A percentile compares a stretch with the other conserved stretches of the same genome.
Conservation (phyloP, 495 filamentous ascomycete genomes). For the Mycothermus thermophilus region DNA sequence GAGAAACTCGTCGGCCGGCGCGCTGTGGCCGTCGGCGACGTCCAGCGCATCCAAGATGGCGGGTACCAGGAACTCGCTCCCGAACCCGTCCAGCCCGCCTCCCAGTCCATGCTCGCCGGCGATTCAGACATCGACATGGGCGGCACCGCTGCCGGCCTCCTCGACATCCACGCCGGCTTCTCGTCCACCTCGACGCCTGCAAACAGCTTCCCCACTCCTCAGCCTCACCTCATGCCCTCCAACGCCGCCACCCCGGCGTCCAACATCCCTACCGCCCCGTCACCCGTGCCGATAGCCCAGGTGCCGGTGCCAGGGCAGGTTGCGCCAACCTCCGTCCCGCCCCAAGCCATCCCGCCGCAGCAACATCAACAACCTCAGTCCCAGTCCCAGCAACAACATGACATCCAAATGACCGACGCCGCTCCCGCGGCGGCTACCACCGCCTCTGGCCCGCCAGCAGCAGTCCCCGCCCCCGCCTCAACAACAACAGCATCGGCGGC, state of each 20-base stretch:
- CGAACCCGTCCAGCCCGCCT: slow-evolving; percentile 22
- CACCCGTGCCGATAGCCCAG: no score
- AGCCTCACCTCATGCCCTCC: slow-evolving; percentile 30
- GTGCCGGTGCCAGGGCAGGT: no score
- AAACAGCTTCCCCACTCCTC: slow-evolving; percentile 33
- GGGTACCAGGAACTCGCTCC: slow-evolving; percentile 47
- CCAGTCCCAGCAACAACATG: slow-evolving; percentile 1
- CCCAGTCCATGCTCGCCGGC: slow-evolving; percentile 26
- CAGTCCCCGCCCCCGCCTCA: not conserved
- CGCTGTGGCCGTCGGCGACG: slow-evolving; percentile 44
- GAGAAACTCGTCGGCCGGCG: slow-evolving; percentile 42
- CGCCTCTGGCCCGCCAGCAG: slow-evolving; percentile 12
- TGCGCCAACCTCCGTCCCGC: no score
- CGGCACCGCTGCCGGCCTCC: slow-evolving; percentile 43
- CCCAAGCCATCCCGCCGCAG: no score
- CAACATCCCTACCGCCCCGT: slow-evolving; percentile 23
- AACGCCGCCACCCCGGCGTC: slow-evolving; percentile 33
- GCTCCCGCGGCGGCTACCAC: slow-evolving; percentile 4
- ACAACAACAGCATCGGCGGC: slow-evolving; percentile 3
- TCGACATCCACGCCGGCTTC: slow-evolving; percentile 36
- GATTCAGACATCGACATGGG: slow-evolving; percentile 56
- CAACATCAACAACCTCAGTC: slow-evolving; percentile 8
- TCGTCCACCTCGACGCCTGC: slow-evolving; percentile 38
- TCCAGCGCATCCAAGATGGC: slow-evolving; percentile 52
- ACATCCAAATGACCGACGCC: slow-evolving; percentile 23